A percentile compares a stretch with the other conserved stretches of the same genome.
These are phyloP conservation scores for Fusarium sp. DNA, from an alignment of 2,329 filamentous ascomycete genomes.

Conservation along the genomic window DNA sequence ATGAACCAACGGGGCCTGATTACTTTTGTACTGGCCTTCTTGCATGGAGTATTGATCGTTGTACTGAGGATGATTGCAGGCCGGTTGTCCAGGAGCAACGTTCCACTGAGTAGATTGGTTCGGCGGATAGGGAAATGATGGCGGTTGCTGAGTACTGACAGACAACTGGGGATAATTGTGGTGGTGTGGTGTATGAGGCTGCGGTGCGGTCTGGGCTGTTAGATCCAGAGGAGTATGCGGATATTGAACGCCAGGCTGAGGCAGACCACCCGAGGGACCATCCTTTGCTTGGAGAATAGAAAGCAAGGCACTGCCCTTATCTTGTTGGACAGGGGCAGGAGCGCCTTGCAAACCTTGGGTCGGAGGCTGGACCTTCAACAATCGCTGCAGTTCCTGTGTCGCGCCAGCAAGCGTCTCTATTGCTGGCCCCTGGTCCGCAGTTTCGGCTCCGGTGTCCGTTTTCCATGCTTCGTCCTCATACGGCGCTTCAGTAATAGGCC, in stretches of 20 bases:
- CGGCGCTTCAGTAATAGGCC: constrained; percentile 63
- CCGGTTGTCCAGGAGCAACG: constrained; percentile 25
- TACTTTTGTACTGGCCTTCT: constrained; percentile 41
- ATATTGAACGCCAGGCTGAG: constrained; percentile 42
- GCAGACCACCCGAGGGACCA: constrained; percentile 19
- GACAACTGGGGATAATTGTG: constrained; percentile 59
- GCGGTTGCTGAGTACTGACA: constrained; percentile 46
- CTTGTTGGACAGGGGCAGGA: constrained; percentile 46
- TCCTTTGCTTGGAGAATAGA: constrained; percentile 61
- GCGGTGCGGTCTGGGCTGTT: constrained; percentile 58
- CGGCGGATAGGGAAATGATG: constrained; percentile 45
- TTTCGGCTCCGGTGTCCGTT: constrained; percentile 47
- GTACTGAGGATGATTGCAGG: constrained; percentile 25
- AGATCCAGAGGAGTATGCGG: constrained; percentile 68
- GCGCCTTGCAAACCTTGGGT: constrained; percentile 59
- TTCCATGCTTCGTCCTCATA: constrained; percentile 72
- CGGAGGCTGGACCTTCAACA: constrained; percentile 66
- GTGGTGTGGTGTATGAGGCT: constrained; percentile 68
- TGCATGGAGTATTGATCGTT: constrained; percentile 30
- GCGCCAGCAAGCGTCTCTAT: constrained; percentile 63
- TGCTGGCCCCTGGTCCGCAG: constrained; percentile 50
- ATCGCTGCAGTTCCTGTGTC: constrained; percentile 63
- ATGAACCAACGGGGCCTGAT: constrained; percentile 47
- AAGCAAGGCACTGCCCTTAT: constrained; percentile 64
- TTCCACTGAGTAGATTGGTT: constrained; percentile 38